Evolutionary conservation across 2,329 filamentous ascomycete genomes (phyloP), one percentile per base, ranked within the genome.

Genomic region (Tolypocladium inflatum): DNA sequence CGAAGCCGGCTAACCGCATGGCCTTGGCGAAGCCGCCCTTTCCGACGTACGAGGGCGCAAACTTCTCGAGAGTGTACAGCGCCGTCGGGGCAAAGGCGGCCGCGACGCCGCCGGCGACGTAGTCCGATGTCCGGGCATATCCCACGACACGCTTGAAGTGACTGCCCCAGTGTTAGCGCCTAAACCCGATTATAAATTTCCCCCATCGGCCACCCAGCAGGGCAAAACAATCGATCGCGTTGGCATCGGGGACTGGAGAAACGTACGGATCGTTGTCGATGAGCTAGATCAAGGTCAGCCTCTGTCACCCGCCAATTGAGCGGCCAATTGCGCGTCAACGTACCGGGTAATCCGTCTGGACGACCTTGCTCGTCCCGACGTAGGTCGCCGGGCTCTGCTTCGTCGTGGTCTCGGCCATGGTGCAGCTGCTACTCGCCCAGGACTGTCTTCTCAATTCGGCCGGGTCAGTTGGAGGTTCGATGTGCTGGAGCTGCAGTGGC

Each of bases 211-310:
- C 11, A 26, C 11, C 23, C 33, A 19, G 4, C 38, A 57, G 9
- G 8, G 23, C 13, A 9, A 15, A 5, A 1, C 17, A 3, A n/a
- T 43, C 33, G 38, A 23, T 23, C 17, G 26, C 1, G 38, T 39
- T 17, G 33, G 38, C 10, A 19, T 50, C 41, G 38, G 38, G 38
- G 21, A 15, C 21, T 26, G 19, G 4, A 39, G 17, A 39, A 52
- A 73, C 73, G 59, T 92, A 97, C 92, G 94, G 94, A 77, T 99
- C 94, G 79, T 90, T 95, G 80, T 99, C 94, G 76, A 99, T 97
- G 78, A 97, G 89, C 94, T 99, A 77, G 65, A 70, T 69, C 62
- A 59, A 60, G 53, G 58, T 67, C 63, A 65, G 60, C 45, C 42
- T 50, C 63, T 59, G 63, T 64, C 60, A 59, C 60, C 57, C 54